Percentiles rank a stretch among this genome's conserved stretches.
phyloP scores from a whole-genome alignment of 805 yeast species.

The Hanseniaspora clermontiae region DNA sequence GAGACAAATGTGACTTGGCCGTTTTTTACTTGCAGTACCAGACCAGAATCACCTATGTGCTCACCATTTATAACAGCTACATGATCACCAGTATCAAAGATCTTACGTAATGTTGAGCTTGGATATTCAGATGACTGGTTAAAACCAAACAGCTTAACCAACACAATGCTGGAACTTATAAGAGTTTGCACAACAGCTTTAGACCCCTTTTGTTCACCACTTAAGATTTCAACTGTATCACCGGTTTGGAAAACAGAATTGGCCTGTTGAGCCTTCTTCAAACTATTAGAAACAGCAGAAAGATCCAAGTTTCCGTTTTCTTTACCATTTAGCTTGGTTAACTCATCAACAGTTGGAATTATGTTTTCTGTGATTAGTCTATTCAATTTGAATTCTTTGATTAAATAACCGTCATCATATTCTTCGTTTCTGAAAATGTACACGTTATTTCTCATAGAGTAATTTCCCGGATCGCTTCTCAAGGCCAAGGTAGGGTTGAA shows the following conservation, averaged over 20 bases:
- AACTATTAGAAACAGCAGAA: conserved; percentile 72
- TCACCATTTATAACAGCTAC: conserved; percentile 86
- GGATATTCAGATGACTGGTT: conserved; percentile 65
- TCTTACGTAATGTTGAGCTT: conserved; percentile 65
- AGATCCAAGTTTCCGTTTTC: conserved; percentile 76
- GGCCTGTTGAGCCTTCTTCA: conserved; percentile 49
- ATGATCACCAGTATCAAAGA: conserved; percentile 85
- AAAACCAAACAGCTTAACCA: conserved; percentile 39
- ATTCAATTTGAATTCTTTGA: conserved; percentile 74
- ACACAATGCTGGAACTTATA: conserved; percentile 51
- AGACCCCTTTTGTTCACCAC: conserved; percentile 89
- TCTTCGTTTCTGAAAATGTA: conserved; percentile 77
- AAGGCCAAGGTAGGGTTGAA: conserved; percentile 84
- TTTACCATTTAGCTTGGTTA: conserved; percentile 64
- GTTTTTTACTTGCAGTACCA: conserved; percentile 68
- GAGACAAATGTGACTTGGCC: conserved; percentile 83
- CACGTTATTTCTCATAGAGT: conserved; percentile 52
- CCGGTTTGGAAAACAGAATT: conserved; percentile 72
- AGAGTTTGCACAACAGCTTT: conserved; percentile 60
- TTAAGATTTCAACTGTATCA: conserved; percentile 79
- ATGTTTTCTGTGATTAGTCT: conserved; percentile 70
- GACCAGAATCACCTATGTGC: conserved; percentile 86
- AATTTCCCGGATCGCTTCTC: conserved; percentile 62
- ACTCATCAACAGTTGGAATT: conserved; percentile 77
- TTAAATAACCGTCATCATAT: conserved; percentile 75